These are phyloP conservation scores for Pisolithus microcarpus DNA, from an alignment of 768 basidiomycete genomes.

Conservation along the genomic window DNA sequence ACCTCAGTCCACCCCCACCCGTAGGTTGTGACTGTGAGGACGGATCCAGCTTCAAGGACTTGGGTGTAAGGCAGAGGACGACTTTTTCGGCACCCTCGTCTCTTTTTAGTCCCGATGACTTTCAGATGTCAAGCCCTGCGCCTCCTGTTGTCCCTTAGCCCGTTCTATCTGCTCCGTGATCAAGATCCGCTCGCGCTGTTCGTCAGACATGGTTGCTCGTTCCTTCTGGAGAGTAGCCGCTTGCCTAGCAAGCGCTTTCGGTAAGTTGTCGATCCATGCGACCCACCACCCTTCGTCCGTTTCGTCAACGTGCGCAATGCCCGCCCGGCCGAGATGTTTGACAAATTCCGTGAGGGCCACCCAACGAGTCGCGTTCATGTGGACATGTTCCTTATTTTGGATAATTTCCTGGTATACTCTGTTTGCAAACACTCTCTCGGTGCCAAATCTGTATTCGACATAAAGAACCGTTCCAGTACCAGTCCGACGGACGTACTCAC, in stretches of 20 bases:
- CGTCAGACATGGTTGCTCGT: constrained; percentile 83
- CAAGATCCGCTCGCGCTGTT: constrained; percentile 84
- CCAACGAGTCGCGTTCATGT: constrained; percentile 99
- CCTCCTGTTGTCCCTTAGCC: constrained; percentile 49
- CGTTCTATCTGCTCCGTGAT: constrained; percentile 93
- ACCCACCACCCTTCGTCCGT: constrained; percentile 99
- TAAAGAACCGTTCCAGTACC: background rate
- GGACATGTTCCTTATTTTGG: constrained; percentile 84
- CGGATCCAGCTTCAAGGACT: constrained; percentile 31
- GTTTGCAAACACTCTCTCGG: constrained; percentile 91
- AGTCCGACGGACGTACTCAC: constrained; percentile 32
- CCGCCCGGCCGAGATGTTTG: constrained; percentile 80
- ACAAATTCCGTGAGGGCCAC: constrained; percentile 92
- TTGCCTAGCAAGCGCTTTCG: constrained; percentile 85
- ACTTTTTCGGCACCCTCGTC: constrained; percentile 69
- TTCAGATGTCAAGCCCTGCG: constrained; percentile 23
- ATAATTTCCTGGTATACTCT: constrained; percentile 98
- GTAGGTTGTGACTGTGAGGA: constrained; percentile 26
- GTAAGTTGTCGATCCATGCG: constrained; percentile 94
- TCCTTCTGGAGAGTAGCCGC: constrained; percentile 93
- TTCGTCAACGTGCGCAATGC: constrained; percentile 90
- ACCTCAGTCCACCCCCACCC: constrained; percentile 41
- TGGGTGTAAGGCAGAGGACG: constrained; percentile 63
- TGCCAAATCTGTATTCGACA: constrained; percentile 58
- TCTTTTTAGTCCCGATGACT: constrained; percentile 51